Base-by-base conservation (phyloP, 305 asterid genomes). In the Ilex paraguariensis region DNA sequence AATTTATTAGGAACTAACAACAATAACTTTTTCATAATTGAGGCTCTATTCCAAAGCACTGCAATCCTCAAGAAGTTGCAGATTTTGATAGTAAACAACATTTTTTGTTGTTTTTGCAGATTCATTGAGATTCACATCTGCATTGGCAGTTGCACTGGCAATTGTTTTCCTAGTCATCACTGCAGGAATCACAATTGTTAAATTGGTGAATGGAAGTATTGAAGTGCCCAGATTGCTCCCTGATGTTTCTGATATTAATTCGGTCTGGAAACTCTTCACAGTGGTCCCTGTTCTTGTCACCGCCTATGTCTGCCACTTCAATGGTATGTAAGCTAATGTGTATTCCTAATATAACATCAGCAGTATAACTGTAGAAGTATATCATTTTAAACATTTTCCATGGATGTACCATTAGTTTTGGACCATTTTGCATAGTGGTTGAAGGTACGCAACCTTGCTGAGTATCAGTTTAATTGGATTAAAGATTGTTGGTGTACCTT, bases 261-360 rank as follows among this genome's bases (percentile, higher is more conserved):
- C 88, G 7, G 52, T 82, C 49, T 76, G 87, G 87, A 56, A 70
- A 14, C 88, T 83, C 75, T 85, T 83, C 79, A 85, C 84, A 0
- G 83, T 79, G 31, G 89, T 84, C 50, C 95, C 87, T 31, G 83
- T 79, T 60, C 79, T 79, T 13, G 88, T 82, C 10, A 77, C 84
- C 0, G 78, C 88, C 7, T 82, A 81, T 33, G 79, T 84, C 51
- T 79, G 88, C 79, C 90, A 84, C 76, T 87, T 74, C 77, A 87
- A 79, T 42, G 95, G 95, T 87, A 75, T 46, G 52, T 10, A 46
- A 13, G 13, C 52, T 46, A 13, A 46, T 10, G 7, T 46, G 4
- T 46, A 4, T 13, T 12, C 15, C 15, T 46, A 46, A 36, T 36
- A 36, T 36, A 36, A 4, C 2, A 21, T 21, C 28, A 21, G 28